Conservation (phyloP, 2,329 filamentous ascomycete species). For the Colletotrichum sp. region DNA sequence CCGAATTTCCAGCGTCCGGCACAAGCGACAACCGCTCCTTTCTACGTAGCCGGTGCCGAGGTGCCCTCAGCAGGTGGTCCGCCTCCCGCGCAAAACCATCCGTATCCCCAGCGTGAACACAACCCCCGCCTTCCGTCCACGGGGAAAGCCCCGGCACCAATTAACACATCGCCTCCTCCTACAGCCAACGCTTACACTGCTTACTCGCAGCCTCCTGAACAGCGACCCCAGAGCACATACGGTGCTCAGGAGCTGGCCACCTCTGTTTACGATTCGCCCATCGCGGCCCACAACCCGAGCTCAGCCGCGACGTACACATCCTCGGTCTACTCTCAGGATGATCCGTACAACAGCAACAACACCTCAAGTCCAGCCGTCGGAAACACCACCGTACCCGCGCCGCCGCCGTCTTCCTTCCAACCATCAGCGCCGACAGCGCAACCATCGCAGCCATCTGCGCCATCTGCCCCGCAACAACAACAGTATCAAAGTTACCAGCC, state of each 20-base stretch:
- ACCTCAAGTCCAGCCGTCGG: conserved; percentile 30
- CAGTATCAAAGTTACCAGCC: conserved; percentile 49
- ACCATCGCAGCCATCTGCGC: conserved; percentile 25
- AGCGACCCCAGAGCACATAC: conserved; percentile 71
- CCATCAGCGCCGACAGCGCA: conserved; percentile 23
- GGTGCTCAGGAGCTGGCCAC: conserved; percentile 80
- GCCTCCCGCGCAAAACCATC: conserved; percentile 40
- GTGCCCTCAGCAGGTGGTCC: conserved; percentile 45
- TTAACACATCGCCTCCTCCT: conserved; percentile 58
- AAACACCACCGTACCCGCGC: conserved; percentile 31
- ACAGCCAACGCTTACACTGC: conserved; percentile 52
- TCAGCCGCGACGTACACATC: conserved; percentile 49
- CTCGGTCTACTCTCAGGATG: conserved; percentile 54
- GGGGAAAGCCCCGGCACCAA: conserved; percentile 53
- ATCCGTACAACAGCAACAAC: conserved; percentile 52
- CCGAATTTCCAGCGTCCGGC: conserved; percentile 61
- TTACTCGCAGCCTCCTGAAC: conserved; percentile 52
- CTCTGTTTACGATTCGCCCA: conserved; percentile 77
- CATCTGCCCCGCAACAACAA: conserved; percentile 23
- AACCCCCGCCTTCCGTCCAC: conserved; percentile 53
- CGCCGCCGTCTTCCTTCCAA: conserved; percentile 22
- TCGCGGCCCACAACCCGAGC: conserved; percentile 56
- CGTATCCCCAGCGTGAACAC: conserved; percentile 56
- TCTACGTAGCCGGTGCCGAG: conserved; percentile 68
- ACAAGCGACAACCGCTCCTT: conserved; percentile 59